Evolutionary conservation across 2,329 filamentous ascomycete species (phyloP).

Genomic region (Aspergillus sp.): DNA sequence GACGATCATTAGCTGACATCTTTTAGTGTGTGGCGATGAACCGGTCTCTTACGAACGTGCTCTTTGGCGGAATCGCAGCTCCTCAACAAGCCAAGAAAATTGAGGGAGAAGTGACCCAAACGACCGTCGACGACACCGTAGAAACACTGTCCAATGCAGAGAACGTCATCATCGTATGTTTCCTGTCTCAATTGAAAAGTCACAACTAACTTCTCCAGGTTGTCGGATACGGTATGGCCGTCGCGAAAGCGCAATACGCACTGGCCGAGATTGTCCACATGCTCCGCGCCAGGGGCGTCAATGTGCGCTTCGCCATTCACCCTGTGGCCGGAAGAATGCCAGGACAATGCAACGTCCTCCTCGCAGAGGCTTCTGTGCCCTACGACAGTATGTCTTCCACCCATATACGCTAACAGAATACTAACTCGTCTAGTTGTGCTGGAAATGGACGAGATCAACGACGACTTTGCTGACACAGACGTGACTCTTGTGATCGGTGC

Average conservation of each 20-base stretch:
- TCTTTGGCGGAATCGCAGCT: slow-evolving; percentile 77
- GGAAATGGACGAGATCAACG: slow-evolving; percentile 96
- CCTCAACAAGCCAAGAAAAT: slow-evolving; percentile 64
- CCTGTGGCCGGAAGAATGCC: slow-evolving; percentile 90
- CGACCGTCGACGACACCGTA: slow-evolving; percentile 74
- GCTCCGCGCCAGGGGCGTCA: slow-evolving; percentile 71
- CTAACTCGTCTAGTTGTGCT: slow-evolving; percentile 59
- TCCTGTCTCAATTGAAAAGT: neutral
- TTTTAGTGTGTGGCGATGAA: slow-evolving; percentile 80
- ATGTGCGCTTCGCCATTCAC: slow-evolving; percentile 85
- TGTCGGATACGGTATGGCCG: slow-evolving; percentile 91
- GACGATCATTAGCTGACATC: neutral
- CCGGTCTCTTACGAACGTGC: slow-evolving; percentile 78
- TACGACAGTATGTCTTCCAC: slow-evolving; percentile 63
- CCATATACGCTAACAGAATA: neutral
- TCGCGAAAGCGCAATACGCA: slow-evolving; percentile 89
- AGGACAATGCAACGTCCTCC: slow-evolving; percentile 85
- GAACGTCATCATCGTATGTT: slow-evolving; percentile 71
- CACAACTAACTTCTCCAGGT: slow-evolving; percentile 36
- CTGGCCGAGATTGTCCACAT: slow-evolving; percentile 76
- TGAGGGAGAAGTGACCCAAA: slow-evolving; percentile 75
- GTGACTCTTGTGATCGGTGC: slow-evolving; percentile 85
- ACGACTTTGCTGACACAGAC: slow-evolving; percentile 83
- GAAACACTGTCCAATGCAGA: slow-evolving; percentile 73
- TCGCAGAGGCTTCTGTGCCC: slow-evolving; percentile 82